Conservation (phyloP, 192 early-diverging fungal species). For the Mortierella alpina region DNA sequence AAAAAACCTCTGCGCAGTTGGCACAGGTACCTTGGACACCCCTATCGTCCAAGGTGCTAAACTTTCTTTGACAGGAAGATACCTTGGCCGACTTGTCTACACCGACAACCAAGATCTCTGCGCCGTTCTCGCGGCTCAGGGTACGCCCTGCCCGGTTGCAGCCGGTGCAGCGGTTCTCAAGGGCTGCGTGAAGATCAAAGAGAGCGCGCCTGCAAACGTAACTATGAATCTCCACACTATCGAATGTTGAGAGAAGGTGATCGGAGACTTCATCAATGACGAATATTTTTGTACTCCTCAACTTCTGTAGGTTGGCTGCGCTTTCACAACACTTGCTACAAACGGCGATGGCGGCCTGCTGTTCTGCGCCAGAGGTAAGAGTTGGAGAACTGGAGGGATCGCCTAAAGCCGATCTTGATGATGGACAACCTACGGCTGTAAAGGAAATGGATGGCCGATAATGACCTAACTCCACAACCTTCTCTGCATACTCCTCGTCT, state of each 20-base stretch:
- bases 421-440: no score
- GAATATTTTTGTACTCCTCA: no score
- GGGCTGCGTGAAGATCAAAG: slow-evolving; percentile 14
- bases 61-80: slow-evolving; percentile 5
- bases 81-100: slow-evolving; percentile 14
- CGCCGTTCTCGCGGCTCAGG: slow-evolving; percentile 3
- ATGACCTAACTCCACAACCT: no score
- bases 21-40: slow-evolving; percentile 6
- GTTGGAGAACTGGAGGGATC: no score
- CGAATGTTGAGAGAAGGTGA: neutral
- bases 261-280: neutral
- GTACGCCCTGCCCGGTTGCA: slow-evolving; percentile 18
- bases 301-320: neutral
- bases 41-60: slow-evolving; percentile 7
- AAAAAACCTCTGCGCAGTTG: neutral
- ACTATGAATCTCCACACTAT: neutral
- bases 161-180: slow-evolving; percentile 9
- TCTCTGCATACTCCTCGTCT: no score
- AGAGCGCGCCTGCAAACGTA: slow-evolving; percentile 6
- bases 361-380: slow-evolving; percentile 4
- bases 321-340: neutral
- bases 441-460: no score
- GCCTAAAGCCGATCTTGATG: no score
- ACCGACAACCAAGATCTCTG: slow-evolving; percentile 29
- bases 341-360: slow-evolving; percentile 20